Conservation (phyloP, 2,329 filamentous ascomycete species). For the Alternaria metachromatica region DNA sequence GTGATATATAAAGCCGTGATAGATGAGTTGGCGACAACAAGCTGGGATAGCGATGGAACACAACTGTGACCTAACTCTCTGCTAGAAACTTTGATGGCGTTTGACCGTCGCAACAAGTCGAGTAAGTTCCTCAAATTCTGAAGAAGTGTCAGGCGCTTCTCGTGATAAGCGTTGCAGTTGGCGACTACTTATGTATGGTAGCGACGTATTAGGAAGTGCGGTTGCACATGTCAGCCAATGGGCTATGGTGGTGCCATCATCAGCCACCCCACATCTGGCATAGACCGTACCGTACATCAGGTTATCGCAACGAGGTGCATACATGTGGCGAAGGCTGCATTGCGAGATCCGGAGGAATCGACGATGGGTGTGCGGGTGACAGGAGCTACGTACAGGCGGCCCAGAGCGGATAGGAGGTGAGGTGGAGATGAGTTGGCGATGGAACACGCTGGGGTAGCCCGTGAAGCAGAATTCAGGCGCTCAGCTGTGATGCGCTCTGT, state of each 20-base stretch:
- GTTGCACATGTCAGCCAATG: slow-evolving; percentile 2
- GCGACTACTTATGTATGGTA: background rate
- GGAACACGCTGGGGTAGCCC: slow-evolving; percentile 7
- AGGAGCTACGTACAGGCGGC: background rate
- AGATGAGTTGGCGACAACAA: background rate
- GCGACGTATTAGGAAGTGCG: background rate
- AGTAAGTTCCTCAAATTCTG: too few species aligned
- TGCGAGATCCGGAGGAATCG: background rate
- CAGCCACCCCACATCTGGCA: slow-evolving; percentile 1
- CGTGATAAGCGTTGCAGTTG: background rate
- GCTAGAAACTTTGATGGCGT: background rate
- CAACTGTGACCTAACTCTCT: background rate
- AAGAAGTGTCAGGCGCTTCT: too few species aligned
- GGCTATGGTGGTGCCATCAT: background rate
- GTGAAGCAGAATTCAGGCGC: slow-evolving; percentile 2
- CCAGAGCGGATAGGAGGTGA: slow-evolving; percentile 2
- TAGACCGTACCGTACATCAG: background rate
- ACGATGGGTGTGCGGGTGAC: slow-evolving; percentile 5
- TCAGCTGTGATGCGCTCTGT: slow-evolving; percentile 4
- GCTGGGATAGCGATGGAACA: background rate
- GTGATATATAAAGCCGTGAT: background rate
- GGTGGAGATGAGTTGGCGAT: slow-evolving; percentile 8
- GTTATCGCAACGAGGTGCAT: slow-evolving; percentile 1
- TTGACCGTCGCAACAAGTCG: background rate
- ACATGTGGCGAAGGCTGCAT: slow-evolving; percentile 5